A percentile compares a stretch with the other conserved stretches of the same genome.
phyloP scores from a whole-genome alignment of 352 stramenopile genomes.

The Aphanomyces astaci region DNA sequence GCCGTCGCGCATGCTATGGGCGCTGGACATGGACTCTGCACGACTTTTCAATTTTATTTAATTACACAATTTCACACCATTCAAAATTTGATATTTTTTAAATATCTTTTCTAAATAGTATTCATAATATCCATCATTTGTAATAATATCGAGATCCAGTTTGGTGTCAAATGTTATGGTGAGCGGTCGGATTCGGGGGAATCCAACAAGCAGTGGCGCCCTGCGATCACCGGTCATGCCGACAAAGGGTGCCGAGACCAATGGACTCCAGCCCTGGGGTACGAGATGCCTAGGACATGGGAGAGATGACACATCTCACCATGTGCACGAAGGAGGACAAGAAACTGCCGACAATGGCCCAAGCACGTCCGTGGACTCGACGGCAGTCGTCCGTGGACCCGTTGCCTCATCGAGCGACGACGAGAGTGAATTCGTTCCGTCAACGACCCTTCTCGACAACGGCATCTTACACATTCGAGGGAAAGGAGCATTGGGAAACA shows the following conservation, averaged over 20 bases:
- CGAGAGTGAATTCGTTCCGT: neutral
- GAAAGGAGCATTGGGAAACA: neutral
- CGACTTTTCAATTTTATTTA: neutral
- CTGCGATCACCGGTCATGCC: neutral
- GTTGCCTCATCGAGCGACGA: neutral
- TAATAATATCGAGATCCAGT: neutral
- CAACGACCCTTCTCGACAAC: neutral
- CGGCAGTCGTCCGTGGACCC: no score
- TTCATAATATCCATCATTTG: no score
- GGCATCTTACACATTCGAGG: neutral
- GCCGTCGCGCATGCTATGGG: no score
- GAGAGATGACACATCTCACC: no score
- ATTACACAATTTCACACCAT: neutral
- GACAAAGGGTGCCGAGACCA: neutral
- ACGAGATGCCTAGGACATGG: no score
- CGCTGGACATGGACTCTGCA: no score
- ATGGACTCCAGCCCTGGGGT: neutral
- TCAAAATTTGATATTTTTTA: neutral
- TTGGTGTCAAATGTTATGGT: neutral
- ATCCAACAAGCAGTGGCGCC: neutral
- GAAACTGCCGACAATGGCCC: no score
- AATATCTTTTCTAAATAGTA: no score
- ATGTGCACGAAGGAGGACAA: no score
- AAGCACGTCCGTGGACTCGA: no score
- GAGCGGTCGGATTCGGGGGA: neutral